Evolutionary conservation across 1,284 basidiomycete species (phyloP).

Genomic region (Marasmius fiardii): DNA sequence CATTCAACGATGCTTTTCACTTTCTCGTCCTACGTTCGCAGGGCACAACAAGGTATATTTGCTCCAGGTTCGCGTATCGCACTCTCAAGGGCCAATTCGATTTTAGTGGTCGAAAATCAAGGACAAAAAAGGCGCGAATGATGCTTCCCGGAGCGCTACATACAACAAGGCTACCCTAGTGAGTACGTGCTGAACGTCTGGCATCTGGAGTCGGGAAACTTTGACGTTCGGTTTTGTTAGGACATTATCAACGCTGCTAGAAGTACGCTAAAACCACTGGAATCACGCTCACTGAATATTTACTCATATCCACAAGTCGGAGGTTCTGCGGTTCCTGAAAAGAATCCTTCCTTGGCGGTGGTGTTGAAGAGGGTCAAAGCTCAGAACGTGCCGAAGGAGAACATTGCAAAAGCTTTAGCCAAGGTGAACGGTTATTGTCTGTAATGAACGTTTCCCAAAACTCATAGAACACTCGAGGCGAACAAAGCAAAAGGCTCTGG

Average conservation of each 20-base stretch:
- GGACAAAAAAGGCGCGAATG: conserved; percentile 72
- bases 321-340: conserved; percentile 60
- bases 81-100: background rate
- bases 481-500: conserved; percentile 48
- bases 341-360: conserved; percentile 60
- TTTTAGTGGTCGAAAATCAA: conserved; percentile 86
- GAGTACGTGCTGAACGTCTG: conserved; percentile 40
- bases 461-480: conserved; percentile 34
- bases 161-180: conserved; percentile 50
- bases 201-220: background rate
- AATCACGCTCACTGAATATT: conserved; percentile 4
- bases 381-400: conserved; percentile 73
- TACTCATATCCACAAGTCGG: conserved; percentile 41
- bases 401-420: conserved; percentile 69
- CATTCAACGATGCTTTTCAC: conserved; percentile 4
- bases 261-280: conserved; percentile 40
- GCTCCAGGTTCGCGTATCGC: too few relatives aligned
- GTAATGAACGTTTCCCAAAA: background rate
- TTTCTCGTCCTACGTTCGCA: conserved; percentile 2
- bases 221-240: conserved; percentile 32
- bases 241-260: conserved; percentile 69
- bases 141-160: conserved; percentile 59
- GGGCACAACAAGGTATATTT: conserved; percentile 14
- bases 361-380: conserved; percentile 62
- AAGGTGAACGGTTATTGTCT: conserved; percentile 41